A percentile compares a stretch with the other conserved stretches of the same genome.
These are phyloP conservation scores for Globisporangium orthogonon DNA, from an alignment of 352 stramenopile genomes.

Conservation along the genomic window DNA sequence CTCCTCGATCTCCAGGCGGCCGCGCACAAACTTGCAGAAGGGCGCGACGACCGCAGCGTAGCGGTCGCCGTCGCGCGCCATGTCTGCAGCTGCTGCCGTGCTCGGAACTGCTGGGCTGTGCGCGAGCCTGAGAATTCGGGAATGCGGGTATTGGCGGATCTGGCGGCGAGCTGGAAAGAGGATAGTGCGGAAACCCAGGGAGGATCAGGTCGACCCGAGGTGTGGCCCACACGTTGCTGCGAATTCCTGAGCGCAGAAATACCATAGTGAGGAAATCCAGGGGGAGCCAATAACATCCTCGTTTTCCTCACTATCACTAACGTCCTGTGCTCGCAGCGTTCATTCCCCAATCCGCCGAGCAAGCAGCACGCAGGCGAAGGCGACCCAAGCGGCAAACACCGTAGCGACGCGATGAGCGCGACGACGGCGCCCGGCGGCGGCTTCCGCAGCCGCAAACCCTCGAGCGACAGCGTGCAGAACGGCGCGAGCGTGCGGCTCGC, in stretches of 20 bases:
- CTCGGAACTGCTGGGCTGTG: too few relatives aligned
- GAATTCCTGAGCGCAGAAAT: neutral
- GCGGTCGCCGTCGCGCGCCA: constrained; percentile 12
- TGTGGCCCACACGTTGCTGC: neutral
- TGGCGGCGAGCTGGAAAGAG: neutral
- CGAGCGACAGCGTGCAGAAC: constrained; percentile 12
- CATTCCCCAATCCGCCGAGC: neutral
- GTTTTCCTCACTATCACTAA: neutral
- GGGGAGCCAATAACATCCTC: too few relatives aligned
- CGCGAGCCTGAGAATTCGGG: neutral
- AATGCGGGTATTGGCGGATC: neutral
- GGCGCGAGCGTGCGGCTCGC: constrained; percentile 12
- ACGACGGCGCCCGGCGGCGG: neutral
- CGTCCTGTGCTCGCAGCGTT: too few relatives aligned
- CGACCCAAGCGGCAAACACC: neutral
- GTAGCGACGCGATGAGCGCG: neutral
- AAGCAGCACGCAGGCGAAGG: neutral
- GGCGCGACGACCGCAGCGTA: constrained; percentile 17
- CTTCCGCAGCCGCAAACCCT: constrained; percentile 11
- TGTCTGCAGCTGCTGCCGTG: neutral
- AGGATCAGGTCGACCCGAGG: neutral
- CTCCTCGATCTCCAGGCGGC: constrained; percentile 33
- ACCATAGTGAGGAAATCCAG: too few relatives aligned
- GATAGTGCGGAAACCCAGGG: neutral
- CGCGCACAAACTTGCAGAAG: constrained; percentile 49